Evolutionary conservation across 108 stramenopile species (phyloP).

Genomic region (Nannochloropsis gaditana): DNA sequence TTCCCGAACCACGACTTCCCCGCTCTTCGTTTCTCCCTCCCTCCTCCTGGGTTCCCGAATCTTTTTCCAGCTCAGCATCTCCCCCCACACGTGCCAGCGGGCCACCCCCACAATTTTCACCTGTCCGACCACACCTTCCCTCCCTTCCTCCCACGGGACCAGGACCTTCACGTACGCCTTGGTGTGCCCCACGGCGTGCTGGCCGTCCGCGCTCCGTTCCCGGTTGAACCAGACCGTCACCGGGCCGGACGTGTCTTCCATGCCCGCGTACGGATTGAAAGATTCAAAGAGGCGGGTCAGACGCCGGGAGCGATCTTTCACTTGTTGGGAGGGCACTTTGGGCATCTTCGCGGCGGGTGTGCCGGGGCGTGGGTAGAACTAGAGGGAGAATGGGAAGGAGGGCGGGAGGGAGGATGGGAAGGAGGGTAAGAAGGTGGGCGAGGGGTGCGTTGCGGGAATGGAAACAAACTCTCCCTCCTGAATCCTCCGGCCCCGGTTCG

Average conservation of each 20-base stretch:
- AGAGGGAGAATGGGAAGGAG: background rate
- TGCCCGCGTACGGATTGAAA: conserved; percentile 31
- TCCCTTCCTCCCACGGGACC: conserved; percentile 24
- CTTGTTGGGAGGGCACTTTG: conserved; percentile 40
- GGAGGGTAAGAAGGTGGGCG: background rate
- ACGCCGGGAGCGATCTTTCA: conserved; percentile 46
- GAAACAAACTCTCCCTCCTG: background rate
- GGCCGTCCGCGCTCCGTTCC: conserved; percentile 37
- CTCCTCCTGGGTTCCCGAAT: background rate
- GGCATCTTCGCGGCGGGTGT: conserved; percentile 57
- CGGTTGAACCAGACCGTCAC: conserved; percentile 21
- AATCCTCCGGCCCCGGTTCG: too few species aligned
- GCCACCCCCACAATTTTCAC: conserved; percentile 24
- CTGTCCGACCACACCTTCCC: background rate
- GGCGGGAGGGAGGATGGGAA: background rate
- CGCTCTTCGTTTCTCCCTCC: background rate
- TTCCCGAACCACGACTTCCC: background rate
- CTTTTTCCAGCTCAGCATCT: background rate
- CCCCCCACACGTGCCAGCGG: conserved; percentile 26
- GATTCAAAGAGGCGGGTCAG: conserved; percentile 34
- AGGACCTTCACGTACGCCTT: conserved; percentile 50
- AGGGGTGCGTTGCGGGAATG: background rate
- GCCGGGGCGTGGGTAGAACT: conserved; percentile 58
- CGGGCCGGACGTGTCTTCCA: conserved; percentile 1
- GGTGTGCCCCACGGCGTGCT: conserved; percentile 44